These are phyloP conservation scores for Aspergillus uvarum DNA, from an alignment of 2,329 filamentous ascomycete species.

Conservation along the genomic window DNA sequence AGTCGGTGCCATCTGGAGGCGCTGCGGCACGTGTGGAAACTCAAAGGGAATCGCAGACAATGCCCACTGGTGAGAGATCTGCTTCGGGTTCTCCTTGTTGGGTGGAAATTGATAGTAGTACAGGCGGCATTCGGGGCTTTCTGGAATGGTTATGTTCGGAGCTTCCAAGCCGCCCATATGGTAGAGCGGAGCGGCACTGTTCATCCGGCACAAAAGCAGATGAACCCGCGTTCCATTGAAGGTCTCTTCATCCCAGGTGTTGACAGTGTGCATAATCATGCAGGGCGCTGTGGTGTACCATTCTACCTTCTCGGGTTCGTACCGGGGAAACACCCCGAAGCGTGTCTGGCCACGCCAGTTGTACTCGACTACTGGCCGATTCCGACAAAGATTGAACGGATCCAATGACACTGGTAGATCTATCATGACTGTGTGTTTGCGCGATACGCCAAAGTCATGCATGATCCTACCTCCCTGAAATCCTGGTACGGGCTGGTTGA, in stretches of 20 bases:
- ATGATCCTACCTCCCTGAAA: constrained; percentile 68
- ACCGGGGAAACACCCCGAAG: constrained; percentile 67
- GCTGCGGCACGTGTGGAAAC: constrained; percentile 61
- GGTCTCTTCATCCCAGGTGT: constrained; percentile 62
- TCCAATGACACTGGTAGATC: constrained; percentile 67
- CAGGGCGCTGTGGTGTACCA: constrained; percentile 70
- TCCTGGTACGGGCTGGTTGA: constrained; percentile 61
- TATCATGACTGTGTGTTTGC: constrained; percentile 63
- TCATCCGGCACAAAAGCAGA: constrained; percentile 66
- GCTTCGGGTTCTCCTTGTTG: constrained; percentile 1
- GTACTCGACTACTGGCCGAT: constrained; percentile 57
- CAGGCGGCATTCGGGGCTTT: constrained; percentile 60
- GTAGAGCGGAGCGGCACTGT: constrained; percentile 64
- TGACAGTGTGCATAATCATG: constrained; percentile 71
- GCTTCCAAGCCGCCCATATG: constrained; percentile 62
- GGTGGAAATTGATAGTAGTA: constrained; percentile 65
- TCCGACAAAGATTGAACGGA: constrained; percentile 47
- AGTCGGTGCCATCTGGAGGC: constrained; percentile 56
- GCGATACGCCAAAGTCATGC: constrained; percentile 72
- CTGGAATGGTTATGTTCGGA: constrained; percentile 50
- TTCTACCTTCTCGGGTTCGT: constrained; percentile 55
- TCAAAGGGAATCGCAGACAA: constrained; percentile 66
- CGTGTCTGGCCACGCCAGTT: constrained; percentile 58
- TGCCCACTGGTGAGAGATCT: constrained; percentile 63
- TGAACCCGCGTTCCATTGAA: constrained; percentile 51